A percentile compares a stretch with the other conserved stretches of the same genome.
Conservation (phyloP, 306 rosid species). For the Quercus gilva region DNA sequence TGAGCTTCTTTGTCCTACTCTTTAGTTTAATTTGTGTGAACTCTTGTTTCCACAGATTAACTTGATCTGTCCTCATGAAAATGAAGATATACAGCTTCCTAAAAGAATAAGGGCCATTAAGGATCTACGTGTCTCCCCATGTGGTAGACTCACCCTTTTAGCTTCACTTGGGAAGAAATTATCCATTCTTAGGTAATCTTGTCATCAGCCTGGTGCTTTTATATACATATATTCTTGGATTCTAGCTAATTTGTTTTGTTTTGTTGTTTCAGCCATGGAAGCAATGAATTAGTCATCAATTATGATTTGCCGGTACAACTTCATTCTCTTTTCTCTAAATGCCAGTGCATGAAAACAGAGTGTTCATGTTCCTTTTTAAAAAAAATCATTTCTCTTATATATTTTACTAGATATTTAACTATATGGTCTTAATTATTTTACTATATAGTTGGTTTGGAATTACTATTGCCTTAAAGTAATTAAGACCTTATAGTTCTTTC, state of each 20-base stretch:
- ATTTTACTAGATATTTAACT: no score
- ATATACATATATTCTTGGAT: not conserved
- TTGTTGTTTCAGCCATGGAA: slow-evolving; percentile 15
- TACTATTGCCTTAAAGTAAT: no score
- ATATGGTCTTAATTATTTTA: no score
- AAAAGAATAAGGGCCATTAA: slow-evolving; percentile 7
- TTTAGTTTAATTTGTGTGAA: not conserved
- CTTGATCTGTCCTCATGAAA: not conserved
- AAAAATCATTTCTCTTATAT: no score
- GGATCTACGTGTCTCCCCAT: slow-evolving; percentile 13
- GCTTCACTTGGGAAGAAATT: slow-evolving; percentile 22
- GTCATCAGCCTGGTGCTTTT: not conserved
- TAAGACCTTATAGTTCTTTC: no score
- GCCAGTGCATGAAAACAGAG: no score
- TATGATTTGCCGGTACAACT: slow-evolving; percentile 9
- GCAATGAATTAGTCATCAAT: slow-evolving; percentile 4
- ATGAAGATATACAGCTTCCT: slow-evolving; percentile 17
- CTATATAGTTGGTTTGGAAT: no score
- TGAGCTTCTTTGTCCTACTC: not conserved
- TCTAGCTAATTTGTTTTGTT: not conserved
- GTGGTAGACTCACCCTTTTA: slow-evolving; percentile 19
- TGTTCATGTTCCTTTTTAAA: no score
- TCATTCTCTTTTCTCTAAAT: not conserved
- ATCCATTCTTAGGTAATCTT: slow-evolving; percentile 16
- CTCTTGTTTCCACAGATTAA: slow-evolving; percentile 1